phyloP scores from a whole-genome alignment of 495 filamentous ascomycete genomes.

The Penicillium ucsense region DNA sequence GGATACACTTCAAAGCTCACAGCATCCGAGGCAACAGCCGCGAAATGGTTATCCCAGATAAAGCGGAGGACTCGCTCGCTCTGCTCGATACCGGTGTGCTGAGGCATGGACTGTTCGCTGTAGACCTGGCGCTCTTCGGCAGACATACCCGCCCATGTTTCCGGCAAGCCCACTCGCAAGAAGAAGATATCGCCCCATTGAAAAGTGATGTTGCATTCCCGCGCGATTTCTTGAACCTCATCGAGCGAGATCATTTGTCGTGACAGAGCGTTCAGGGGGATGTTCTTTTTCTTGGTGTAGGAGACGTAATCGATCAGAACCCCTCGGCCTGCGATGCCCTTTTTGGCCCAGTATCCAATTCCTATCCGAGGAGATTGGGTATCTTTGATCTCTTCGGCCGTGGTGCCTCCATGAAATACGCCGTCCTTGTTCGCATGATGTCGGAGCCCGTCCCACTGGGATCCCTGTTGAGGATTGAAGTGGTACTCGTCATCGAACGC shows the following conservation, averaged over 20 bases:
- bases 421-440: slow-evolving; percentile 38
- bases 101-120: slow-evolving; percentile 33
- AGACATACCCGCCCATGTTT: slow-evolving; percentile 32
- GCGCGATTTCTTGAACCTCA: slow-evolving; percentile 35
- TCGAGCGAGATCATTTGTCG: slow-evolving; percentile 52
- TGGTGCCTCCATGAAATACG: slow-evolving; percentile 46
- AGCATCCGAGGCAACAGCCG: slow-evolving; percentile 53
- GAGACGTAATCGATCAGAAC: slow-evolving; percentile 46
- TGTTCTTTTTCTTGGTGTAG: slow-evolving; percentile 38
- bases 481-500: slow-evolving; percentile 60
- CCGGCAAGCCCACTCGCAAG: slow-evolving; percentile 56
- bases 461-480: slow-evolving; percentile 67
- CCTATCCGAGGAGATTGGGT: slow-evolving; percentile 42
- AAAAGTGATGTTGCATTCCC: slow-evolving; percentile 52
- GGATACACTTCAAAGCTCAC: slow-evolving; percentile 61
- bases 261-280: slow-evolving; percentile 46
- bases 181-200: slow-evolving; percentile 59
- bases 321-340: slow-evolving; percentile 46
- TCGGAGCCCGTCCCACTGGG: slow-evolving; percentile 73
- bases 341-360: slow-evolving; percentile 37
- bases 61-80: slow-evolving; percentile 56
- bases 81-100: slow-evolving; percentile 52
- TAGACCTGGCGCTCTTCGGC: slow-evolving; percentile 27
- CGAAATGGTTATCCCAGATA: slow-evolving; percentile 62
- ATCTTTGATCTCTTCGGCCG: slow-evolving; percentile 42